Evolutionary conservation across 495 filamentous ascomycete species (phyloP).

Genomic region (Aspergillus affinis): DNA sequence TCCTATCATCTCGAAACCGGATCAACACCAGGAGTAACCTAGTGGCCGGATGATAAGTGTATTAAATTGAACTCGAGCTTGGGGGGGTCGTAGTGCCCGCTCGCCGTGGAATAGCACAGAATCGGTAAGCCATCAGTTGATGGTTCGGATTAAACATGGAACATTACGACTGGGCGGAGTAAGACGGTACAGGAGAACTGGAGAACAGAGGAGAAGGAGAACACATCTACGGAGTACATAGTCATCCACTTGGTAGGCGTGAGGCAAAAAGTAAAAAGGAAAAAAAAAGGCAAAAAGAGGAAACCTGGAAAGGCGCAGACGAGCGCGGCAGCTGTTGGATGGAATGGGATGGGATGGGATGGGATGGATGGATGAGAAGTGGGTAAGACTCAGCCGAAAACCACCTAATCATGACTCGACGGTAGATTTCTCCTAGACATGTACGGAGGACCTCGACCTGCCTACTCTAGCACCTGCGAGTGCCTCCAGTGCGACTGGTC

Average conservation of each 20-base stretch:
- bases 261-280: no score
- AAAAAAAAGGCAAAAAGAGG: not conserved
- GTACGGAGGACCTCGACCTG: no score
- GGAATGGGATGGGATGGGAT: slow-evolving; percentile 4
- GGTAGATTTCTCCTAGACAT: not conserved
- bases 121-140: slow-evolving; percentile 12
- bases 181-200: slow-evolving; percentile 7
- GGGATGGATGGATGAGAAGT: slow-evolving; percentile 4
- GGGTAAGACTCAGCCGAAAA: slow-evolving; percentile 3
- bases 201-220: not conserved
- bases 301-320: slow-evolving; percentile 14
- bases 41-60: slow-evolving; percentile 12
- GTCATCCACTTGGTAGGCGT: no score
- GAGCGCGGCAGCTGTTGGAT: slow-evolving; percentile 3
- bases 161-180: slow-evolving; percentile 14
- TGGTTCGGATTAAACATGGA: slow-evolving; percentile 29
- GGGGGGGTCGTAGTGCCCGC: not conserved
- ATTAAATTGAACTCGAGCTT: slow-evolving; percentile 12
- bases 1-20: slow-evolving; percentile 10
- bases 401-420: slow-evolving; percentile 8
- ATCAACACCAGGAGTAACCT: slow-evolving; percentile 5
- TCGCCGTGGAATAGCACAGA: slow-evolving; percentile 10
- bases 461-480: not conserved
- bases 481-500: slow-evolving; percentile 1
- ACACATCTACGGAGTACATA: no score